Evolutionary conservation across 441 rosid species (phyloP), one percentile per base, ranked within the genome.

Genomic region (Raphanus hybrid): DNA sequence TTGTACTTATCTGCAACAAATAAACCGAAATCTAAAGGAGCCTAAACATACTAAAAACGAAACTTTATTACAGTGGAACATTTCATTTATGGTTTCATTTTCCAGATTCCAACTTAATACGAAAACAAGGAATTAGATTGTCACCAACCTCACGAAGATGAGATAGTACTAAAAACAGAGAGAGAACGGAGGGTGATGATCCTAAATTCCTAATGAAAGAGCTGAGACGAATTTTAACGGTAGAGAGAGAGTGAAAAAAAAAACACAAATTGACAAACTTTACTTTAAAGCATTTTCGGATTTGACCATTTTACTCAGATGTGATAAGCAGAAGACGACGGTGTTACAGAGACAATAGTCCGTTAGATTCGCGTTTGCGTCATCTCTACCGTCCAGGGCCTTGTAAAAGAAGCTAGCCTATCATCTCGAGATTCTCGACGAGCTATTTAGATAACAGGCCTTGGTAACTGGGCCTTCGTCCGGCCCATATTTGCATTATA

Each of bases 281-380:
- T 23, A 23, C 26, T 23, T 23, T 23, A 23, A 23, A 23, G 26
- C 26, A 23, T 23, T 23, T 23, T 23, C 26, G 26, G 26, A 23
- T 23, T 23, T 23, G 26, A 23, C 26, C 1, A 23, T 23, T 23
- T 23, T 23, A 23, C 26, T 23, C 64, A 57, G 20, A 52, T 68
- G 63, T 67, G 61, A 27, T 16, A 16, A 9, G 54, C n/a, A 73
- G 0, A 3, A 72, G 69, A 41, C 67, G 27, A 55, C 41, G 35
- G 10, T 54, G 0, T 29, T 41, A 16, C 78, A 41, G 74, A 67
- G 50, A 61, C 12, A 29, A 12, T 62, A 65, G 67, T 29, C 78
- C 81, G 70, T 78, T 78, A 73, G 78, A 78, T 78, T 78, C 61
- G 15, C 8, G 66, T 29, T 6, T 67, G 50, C 78, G 67, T 78